phyloP scores from a whole-genome alignment of 768 basidiomycete species.

The Leccinum olivaceopallidum region DNA sequence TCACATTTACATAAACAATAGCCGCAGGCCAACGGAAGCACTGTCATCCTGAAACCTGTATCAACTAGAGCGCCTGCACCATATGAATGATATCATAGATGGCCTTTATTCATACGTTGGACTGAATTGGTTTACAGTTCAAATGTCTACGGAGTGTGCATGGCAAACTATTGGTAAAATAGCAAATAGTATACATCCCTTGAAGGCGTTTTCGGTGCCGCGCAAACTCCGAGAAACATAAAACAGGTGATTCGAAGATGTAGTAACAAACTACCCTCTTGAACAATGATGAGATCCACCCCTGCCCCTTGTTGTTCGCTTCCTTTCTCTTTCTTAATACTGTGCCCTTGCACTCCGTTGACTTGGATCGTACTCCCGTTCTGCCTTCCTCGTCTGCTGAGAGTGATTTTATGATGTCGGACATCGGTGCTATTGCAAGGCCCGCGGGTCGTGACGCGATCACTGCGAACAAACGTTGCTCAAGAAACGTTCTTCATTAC shows the following conservation, averaged over 20 bases:
- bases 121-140: not conserved
- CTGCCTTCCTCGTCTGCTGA: slow-evolving; percentile 35
- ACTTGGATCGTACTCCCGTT: slow-evolving; percentile 83
- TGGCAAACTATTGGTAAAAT: too few species aligned
- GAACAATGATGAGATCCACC: slow-evolving; percentile 13
- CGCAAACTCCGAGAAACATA: not conserved
- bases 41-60: not conserved
- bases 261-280: slow-evolving; percentile 21
- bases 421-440: slow-evolving; percentile 7
- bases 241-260: not conserved
- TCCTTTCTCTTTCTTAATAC: slow-evolving; percentile 77
- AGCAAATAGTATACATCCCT: not conserved
- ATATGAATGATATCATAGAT: not conserved
- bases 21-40: not conserved
- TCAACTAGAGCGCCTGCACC: not conserved
- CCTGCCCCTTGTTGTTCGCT: too few species aligned
- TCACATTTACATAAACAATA: not conserved
- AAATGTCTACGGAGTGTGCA: not conserved
- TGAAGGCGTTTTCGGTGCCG: not conserved
- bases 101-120: not conserved
- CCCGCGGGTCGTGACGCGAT: slow-evolving; percentile 17
- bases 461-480: slow-evolving; percentile 19
- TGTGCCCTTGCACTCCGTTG: slow-evolving; percentile 68
- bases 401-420: slow-evolving; percentile 4
- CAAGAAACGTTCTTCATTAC: not conserved